phyloP scores from a whole-genome alignment of 2,329 filamentous ascomycete genomes.

The Paradendryphiella salina region DNA sequence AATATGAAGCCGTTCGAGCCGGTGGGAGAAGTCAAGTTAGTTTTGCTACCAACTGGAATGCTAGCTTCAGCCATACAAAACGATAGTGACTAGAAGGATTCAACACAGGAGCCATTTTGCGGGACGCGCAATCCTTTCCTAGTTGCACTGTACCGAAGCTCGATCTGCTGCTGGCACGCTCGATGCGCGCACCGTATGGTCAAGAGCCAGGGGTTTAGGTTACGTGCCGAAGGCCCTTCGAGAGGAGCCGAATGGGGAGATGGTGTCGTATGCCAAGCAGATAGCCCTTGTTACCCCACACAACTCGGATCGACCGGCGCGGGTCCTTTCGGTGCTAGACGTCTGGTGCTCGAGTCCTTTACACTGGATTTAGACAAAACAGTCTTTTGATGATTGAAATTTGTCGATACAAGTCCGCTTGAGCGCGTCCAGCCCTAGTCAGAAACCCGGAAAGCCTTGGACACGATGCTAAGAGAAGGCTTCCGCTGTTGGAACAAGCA shows the following conservation, averaged over 20 bases:
- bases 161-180: slow-evolving; percentile 26
- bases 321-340: slow-evolving; percentile 23
- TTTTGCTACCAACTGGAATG: background rate
- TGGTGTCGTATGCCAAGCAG: slow-evolving; percentile 39
- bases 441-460: too few species aligned
- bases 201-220: slow-evolving; percentile 15
- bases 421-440: too few species aligned
- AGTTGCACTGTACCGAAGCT: slow-evolving; percentile 2
- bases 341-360: slow-evolving; percentile 1
- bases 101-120: background rate
- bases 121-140: slow-evolving; percentile 25
- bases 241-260: slow-evolving; percentile 23
- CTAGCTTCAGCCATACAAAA: background rate
- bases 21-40: background rate
- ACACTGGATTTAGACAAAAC: too few species aligned
- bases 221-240: slow-evolving; percentile 13
- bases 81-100: too few species aligned
- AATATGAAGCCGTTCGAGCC: too few species aligned
- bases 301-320: slow-evolving; percentile 33
- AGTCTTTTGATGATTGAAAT: background rate
- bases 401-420: background rate
- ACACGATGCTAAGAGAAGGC: background rate
- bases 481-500: background rate
- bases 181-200: slow-evolving; percentile 30
- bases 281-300: slow-evolving; percentile 33